These are phyloP conservation scores for Trametes pubescens DNA, from an alignment of 1,284 basidiomycete genomes.

Conservation along the genomic window DNA sequence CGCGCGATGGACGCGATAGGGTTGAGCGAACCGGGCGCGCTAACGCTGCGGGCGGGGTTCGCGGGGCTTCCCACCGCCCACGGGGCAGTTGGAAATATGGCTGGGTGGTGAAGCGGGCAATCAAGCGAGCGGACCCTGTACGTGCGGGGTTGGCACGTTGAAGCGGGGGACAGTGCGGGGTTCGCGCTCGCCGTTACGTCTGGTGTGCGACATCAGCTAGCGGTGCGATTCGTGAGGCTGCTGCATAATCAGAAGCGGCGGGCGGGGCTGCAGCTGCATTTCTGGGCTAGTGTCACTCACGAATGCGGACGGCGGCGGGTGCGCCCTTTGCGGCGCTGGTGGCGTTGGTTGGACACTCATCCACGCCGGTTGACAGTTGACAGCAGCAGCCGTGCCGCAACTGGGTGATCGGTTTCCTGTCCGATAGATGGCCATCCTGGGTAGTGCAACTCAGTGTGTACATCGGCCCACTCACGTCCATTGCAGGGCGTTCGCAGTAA, in stretches of 20 bases:
- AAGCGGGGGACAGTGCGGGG: neutral
- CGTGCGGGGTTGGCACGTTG: neutral
- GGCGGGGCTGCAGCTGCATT: neutral
- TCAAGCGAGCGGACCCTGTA: neutral
- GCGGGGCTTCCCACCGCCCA: neutral
- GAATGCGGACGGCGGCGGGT: neutral
- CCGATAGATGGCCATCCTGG: neutral
- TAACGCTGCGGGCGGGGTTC: neutral
- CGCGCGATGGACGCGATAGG: conserved; percentile 24
- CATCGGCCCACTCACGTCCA: neutral
- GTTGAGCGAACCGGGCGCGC: neutral
- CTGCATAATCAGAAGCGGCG: neutral
- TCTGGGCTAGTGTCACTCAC: too few relatives aligned
- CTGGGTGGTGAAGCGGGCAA: neutral
- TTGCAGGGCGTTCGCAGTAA: neutral
- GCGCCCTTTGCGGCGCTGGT: conserved; percentile 1
- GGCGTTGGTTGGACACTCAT: conserved; percentile 19
- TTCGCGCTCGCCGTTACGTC: neutral
- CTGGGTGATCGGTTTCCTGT: neutral
- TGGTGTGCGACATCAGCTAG: neutral
- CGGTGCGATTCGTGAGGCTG: neutral
- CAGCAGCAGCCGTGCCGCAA: neutral
- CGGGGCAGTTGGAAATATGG: conserved; percentile 5
- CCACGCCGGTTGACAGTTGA: conserved; percentile 7
- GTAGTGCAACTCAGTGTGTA: neutral